Base-by-base conservation (phyloP, 1,284 basidiomycete species). In the Cutaneotrichosporon cavernicola region DNA sequence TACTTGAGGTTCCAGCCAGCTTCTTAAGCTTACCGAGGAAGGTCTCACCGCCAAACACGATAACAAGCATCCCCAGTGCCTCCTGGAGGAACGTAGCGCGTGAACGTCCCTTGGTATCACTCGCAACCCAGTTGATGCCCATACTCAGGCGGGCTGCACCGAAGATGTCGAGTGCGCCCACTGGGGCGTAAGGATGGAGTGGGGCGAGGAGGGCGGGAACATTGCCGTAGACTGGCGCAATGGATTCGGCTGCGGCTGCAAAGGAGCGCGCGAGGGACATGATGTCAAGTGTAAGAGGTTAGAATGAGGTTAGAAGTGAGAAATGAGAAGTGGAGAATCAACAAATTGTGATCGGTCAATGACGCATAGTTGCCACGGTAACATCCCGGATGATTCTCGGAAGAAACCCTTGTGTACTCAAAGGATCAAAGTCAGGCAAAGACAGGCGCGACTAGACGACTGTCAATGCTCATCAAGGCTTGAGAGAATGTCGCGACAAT, bases 21-120 rank as follows among this genome's bases (percentile, higher is more conserved):
- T 36, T 8, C 5, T 8, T 36, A 9, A 36, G 34, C 78, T 70
- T 57, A 80, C 79, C 66, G 0, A 81, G 70, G 51, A 80, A 80
- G 0, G 79, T 80, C 65, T 81, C 80, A 22, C 77, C 78, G 18
- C 80, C 80, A 67, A 79, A 81, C 2, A 81, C 67, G 32, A 81
- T 68, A 0, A 80, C 63, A 66, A 76, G 47, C n/a, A 81, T 69
- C 0, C 79, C 80, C 11, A 76, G 59, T 8, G 72, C 64, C 62
- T 81, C 80, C 61, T 79, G 77, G 61, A 78, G 38, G 11, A 70
- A 62, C 18, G 63, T 69, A 3, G 76, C 71, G 40, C 76, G 64
- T 2, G 56, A 46, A 56, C 64, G 70, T 32, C 64, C 69, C 14
- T 57, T 59, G 7, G 65, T 60, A 2, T 60, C 38, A 1, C 66